Percentiles rank a stretch among this genome's conserved stretches.
These are phyloP conservation scores for Claviceps sorghi DNA, from an alignment of 2,329 filamentous ascomycete species.

Conservation along the genomic window DNA sequence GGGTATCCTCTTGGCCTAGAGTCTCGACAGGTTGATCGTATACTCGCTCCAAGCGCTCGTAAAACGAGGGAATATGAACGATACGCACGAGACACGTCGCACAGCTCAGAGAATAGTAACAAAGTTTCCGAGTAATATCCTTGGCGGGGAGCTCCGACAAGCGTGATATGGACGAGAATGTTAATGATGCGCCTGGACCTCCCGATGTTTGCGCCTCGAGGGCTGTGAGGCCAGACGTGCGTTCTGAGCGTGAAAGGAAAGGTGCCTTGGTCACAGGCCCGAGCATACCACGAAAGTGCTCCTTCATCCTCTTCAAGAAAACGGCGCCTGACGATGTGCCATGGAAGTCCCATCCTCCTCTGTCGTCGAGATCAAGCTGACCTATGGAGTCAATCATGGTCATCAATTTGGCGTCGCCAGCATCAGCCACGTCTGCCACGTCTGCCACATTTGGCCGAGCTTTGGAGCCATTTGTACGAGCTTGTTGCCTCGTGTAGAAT, in stretches of 20 bases:
- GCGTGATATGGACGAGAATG: slow-evolving; percentile 36
- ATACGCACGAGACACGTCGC: slow-evolving; percentile 50
- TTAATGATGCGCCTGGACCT: slow-evolving; percentile 38
- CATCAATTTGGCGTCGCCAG: slow-evolving; percentile 60
- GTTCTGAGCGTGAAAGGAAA: slow-evolving; percentile 39
- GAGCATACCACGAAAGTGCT: slow-evolving; percentile 69
- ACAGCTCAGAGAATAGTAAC: slow-evolving; percentile 40
- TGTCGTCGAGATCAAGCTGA: slow-evolving; percentile 79
- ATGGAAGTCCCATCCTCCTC: slow-evolving; percentile 88
- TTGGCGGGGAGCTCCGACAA: slow-evolving; percentile 56
- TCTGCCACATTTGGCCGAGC: slow-evolving; percentile 20
- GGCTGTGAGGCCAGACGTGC: slow-evolving; percentile 34
- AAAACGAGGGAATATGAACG: slow-evolving; percentile 71
- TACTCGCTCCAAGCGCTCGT: slow-evolving; percentile 58
- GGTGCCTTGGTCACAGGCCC: slow-evolving; percentile 47
- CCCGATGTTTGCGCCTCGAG: slow-evolving; percentile 57
- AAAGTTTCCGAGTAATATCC: slow-evolving; percentile 37
- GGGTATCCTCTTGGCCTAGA: slow-evolving; percentile 48
- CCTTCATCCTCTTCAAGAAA: slow-evolving; percentile 74
- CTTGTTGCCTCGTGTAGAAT: slow-evolving; percentile 40
- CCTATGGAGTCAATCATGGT: slow-evolving; percentile 94
- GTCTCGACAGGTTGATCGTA: slow-evolving; percentile 55
- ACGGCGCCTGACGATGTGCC: slow-evolving; percentile 84
- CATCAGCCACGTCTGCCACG: slow-evolving; percentile 20
- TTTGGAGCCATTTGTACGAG: slow-evolving; percentile 30